A percentile compares a stretch with the other conserved stretches of the same genome.
phyloP scores from a whole-genome alignment of 208 protist species.

The Acanthamoeba quina region DNA sequence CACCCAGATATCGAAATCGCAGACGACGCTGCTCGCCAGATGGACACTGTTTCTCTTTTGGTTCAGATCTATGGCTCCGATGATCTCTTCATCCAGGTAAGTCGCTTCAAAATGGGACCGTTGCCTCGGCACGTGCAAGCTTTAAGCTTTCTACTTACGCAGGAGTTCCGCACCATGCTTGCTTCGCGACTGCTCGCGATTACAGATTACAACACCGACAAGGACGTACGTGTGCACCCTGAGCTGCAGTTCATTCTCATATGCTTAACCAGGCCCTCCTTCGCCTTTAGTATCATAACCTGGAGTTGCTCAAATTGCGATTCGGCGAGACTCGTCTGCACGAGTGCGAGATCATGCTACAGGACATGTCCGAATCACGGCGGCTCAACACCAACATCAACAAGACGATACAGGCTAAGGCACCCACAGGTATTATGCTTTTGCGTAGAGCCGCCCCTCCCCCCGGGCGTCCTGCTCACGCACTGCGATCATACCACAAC shows the following conservation, averaged over 20 bases:
- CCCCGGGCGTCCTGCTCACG: neutral
- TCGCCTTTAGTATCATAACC: neutral
- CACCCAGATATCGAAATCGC: constrained; percentile 52
- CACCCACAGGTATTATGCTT: neutral
- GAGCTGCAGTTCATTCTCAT: neutral
- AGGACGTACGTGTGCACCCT: constrained; percentile 11
- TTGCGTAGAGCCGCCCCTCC: neutral
- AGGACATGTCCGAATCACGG: constrained; percentile 50
- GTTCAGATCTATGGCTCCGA: constrained; percentile 62
- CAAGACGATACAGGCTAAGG: neutral
- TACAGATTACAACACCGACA: constrained; percentile 54
- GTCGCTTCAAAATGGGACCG: neutral
- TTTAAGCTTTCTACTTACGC: neutral
- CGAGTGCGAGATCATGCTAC: constrained; percentile 70
- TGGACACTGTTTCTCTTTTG: constrained; percentile 38
- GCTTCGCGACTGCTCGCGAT: constrained; percentile 20
- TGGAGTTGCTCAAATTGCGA: constrained; percentile 67
- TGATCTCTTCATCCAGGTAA: constrained; percentile 48
- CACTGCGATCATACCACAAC: neutral
- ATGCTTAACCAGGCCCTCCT: neutral
- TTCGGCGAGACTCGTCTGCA: constrained; percentile 55
- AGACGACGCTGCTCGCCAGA: constrained; percentile 17
- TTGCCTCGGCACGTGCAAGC: neutral
- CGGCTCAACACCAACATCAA: constrained; percentile 52
- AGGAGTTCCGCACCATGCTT: constrained; percentile 59